phyloP scores from a whole-genome alignment of 1,284 basidiomycete genomes.

The Cryptococcus sp. region DNA sequence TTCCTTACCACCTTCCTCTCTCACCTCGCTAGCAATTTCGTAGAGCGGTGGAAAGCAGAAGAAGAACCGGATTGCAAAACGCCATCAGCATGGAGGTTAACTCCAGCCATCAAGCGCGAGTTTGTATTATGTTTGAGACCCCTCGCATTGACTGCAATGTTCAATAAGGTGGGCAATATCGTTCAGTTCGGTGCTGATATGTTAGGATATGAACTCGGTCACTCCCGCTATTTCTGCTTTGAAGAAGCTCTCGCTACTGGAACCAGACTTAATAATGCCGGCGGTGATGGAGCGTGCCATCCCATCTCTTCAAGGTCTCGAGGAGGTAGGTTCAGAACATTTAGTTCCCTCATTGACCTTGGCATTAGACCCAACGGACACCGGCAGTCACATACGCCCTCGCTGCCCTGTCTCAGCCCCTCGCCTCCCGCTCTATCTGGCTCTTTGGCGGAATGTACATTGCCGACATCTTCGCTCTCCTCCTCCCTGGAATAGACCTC shows the following conservation, averaged over 20 bases:
- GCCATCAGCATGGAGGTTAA: constrained; percentile 71
- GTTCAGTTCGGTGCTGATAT: neutral
- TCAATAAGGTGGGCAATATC: constrained; percentile 67
- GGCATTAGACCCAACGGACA: constrained; percentile 74
- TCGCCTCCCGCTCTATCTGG: constrained; percentile 74
- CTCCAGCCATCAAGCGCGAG: constrained; percentile 74
- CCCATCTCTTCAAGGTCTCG: constrained; percentile 86
- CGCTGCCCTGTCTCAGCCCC: constrained; percentile 73
- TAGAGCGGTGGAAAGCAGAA: constrained; percentile 80
- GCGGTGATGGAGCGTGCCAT: constrained; percentile 90
- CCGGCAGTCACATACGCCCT: constrained; percentile 87
- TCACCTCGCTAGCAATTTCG: constrained; percentile 80
- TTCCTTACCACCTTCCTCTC: constrained; percentile 72
- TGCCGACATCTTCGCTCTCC: constrained; percentile 83
- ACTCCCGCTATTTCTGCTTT: constrained; percentile 55
- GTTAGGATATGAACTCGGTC: constrained; percentile 55
- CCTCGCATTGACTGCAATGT: constrained; percentile 90
- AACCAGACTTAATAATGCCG: constrained; percentile 87
- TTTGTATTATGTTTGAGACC: constrained; percentile 83
- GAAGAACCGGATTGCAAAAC: constrained; percentile 76
- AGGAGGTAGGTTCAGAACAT: constrained; percentile 64
- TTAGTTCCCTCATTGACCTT: neutral
- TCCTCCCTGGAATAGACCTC: constrained; percentile 69
- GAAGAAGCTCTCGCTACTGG: constrained; percentile 66
- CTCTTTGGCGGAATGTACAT: constrained; percentile 83